phyloP scores from a whole-genome alignment of 768 basidiomycete species.

The Hypholoma sublateritium region DNA sequence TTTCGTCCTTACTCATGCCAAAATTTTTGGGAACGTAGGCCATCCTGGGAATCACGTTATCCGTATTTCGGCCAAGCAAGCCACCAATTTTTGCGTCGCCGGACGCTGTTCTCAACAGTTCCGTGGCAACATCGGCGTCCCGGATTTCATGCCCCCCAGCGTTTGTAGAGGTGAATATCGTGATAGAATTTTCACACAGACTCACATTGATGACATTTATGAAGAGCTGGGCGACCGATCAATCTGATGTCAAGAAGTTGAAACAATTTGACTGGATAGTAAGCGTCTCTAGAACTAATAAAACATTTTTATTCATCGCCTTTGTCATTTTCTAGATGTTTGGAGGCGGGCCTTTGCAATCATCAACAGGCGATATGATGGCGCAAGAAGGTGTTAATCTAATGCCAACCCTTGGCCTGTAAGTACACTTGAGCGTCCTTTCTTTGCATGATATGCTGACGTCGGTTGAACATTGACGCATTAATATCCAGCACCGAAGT shows the following conservation, averaged over 20 bases:
- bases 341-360: conserved; percentile 2
- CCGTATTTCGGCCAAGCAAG: background rate
- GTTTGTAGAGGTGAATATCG: conserved; percentile 2
- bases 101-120: background rate
- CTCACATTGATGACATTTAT: background rate
- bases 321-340: background rate
- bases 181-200: too few relatives aligned
- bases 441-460: background rate
- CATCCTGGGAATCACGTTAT: conserved; percentile 1
- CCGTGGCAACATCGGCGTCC: background rate
- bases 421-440: background rate
- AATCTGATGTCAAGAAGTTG: background rate
- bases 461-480: too few relatives aligned
- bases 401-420: conserved; percentile 5
- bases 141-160: conserved; percentile 5
- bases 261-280: background rate
- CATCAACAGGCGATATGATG: background rate
- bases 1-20: background rate
- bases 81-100: background rate
- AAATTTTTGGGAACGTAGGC: background rate
- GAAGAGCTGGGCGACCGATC: conserved; percentile 3
- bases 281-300: background rate
- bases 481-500: background rate
- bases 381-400: conserved; percentile 1
- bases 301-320: background rate